phyloP scores from a whole-genome alignment of 2,329 filamentous ascomycete species.

The Dothistroma septosporum region DNA sequence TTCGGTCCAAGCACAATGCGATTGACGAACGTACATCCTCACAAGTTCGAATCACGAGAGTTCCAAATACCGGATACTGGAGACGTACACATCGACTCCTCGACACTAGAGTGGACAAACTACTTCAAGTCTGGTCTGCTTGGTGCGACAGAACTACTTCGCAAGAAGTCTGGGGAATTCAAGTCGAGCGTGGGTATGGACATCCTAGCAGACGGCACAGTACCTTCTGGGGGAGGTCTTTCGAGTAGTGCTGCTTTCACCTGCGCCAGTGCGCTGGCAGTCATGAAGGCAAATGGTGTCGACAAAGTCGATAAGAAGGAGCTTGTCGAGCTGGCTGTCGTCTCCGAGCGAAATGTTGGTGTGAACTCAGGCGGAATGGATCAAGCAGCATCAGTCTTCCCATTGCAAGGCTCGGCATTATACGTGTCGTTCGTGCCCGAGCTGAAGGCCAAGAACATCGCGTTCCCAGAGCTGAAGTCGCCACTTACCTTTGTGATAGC shows the following conservation, averaged over 20 bases:
- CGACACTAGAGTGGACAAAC: slow-evolving; percentile 90
- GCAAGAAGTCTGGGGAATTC: slow-evolving; percentile 56
- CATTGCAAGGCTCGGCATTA: slow-evolving; percentile 75
- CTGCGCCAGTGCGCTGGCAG: slow-evolving; percentile 81
- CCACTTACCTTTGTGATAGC: slow-evolving; percentile 90
- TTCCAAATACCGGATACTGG: slow-evolving; percentile 65
- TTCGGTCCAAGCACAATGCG: slow-evolving; percentile 60
- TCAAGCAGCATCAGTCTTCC: slow-evolving; percentile 93
- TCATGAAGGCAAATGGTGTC: slow-evolving; percentile 80
- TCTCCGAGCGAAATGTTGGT: slow-evolving; percentile 88
- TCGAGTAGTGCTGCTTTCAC: slow-evolving; percentile 94
- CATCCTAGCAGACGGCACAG: slow-evolving; percentile 83
- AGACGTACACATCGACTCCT: slow-evolving; percentile 68
- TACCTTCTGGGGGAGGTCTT: slow-evolving; percentile 85
- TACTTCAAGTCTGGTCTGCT: slow-evolving; percentile 93
- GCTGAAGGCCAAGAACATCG: slow-evolving; percentile 70
- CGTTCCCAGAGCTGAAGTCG: slow-evolving; percentile 74
- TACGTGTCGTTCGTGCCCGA: slow-evolving; percentile 84
- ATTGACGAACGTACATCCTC: slow-evolving; percentile 72
- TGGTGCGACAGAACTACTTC: slow-evolving; percentile 74
- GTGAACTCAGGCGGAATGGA: slow-evolving; percentile 99
- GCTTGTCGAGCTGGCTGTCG: slow-evolving; percentile 86
- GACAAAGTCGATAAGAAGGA: slow-evolving; percentile 80
- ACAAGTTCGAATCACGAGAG: slow-evolving; percentile 70
- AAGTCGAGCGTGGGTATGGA: slow-evolving; percentile 76